phyloP scores from a whole-genome alignment of 306 rosid genomes.

The Cicer judaicum region DNA sequence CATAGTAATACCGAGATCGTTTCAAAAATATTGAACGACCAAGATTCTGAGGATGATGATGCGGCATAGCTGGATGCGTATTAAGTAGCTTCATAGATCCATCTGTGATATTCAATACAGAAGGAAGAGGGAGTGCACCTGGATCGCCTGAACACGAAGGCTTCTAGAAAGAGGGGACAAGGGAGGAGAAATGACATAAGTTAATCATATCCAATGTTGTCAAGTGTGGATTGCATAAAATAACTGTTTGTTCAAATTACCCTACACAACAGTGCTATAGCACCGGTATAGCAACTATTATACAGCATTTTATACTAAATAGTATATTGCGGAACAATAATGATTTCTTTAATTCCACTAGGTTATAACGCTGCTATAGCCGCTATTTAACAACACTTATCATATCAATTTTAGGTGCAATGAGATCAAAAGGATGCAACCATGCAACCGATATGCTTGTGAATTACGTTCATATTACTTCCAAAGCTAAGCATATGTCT shows the following conservation, averaged over 20 bases:
- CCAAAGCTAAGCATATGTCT: conserved; percentile 30
- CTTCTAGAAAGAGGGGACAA: conserved; percentile 48
- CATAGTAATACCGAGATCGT: conserved; percentile 82
- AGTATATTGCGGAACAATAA: too few species aligned
- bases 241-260: too few species aligned
- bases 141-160: conserved; percentile 58
- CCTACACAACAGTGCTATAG: too few species aligned
- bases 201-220: neutral
- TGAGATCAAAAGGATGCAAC: conserved; percentile 26
- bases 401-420: conserved; percentile 8
- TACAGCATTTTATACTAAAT: too few species aligned
- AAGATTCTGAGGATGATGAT: conserved; percentile 71
- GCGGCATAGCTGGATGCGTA: conserved; percentile 50
- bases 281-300: too few species aligned
- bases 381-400: too few species aligned
- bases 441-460: conserved; percentile 9
- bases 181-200: conserved; percentile 6
- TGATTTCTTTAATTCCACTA: too few species aligned
- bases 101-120: conserved; percentile 61
- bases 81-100: conserved; percentile 59
- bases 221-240: too few species aligned
- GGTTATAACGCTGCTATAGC: too few species aligned
- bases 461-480: conserved; percentile 30
- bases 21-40: conserved; percentile 75
- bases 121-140: conserved; percentile 47